Evolutionary conservation across 352 stramenopile species (phyloP).

Genomic region (Globisporangium echinulatum): DNA sequence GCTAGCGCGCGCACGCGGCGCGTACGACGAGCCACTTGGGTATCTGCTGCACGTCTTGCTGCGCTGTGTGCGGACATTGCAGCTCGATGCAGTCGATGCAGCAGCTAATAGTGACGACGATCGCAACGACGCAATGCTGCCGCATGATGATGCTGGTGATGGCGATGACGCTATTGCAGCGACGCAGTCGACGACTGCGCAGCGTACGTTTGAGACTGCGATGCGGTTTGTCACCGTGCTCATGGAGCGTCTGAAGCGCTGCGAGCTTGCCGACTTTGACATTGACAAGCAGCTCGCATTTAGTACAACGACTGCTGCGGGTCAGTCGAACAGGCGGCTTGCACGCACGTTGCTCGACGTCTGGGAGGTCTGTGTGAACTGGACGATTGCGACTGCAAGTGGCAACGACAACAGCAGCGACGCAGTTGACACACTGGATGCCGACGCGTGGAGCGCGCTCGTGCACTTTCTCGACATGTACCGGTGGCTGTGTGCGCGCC

Average conservation of each 20-base stretch:
- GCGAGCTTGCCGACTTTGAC: slow-evolving; percentile 39
- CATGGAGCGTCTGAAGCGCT: slow-evolving; percentile 42
- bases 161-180: slow-evolving; percentile 23
- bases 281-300: slow-evolving; percentile 43
- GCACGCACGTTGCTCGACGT: slow-evolving; percentile 22
- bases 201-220: slow-evolving; percentile 17
- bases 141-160: slow-evolving; percentile 22
- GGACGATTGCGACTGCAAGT: neutral
- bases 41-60: slow-evolving; percentile 34
- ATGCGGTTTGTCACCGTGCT: slow-evolving; percentile 22
- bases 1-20: slow-evolving; percentile 17
- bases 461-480: slow-evolving; percentile 27
- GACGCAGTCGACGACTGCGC: slow-evolving; percentile 24
- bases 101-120: slow-evolving; percentile 1
- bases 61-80: slow-evolving; percentile 21
- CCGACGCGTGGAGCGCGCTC: slow-evolving; percentile 17
- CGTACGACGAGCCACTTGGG: slow-evolving; percentile 38
- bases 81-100: neutral
- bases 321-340: slow-evolving; percentile 26
- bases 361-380: slow-evolving; percentile 38
- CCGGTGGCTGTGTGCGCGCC: slow-evolving; percentile 19
- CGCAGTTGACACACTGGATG: slow-evolving; percentile 1
- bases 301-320: slow-evolving; percentile 15
- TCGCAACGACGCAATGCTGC: slow-evolving; percentile 27
- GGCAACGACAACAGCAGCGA: neutral